phyloP scores from a whole-genome alignment of 768 basidiomycete species.

The Tylopilus vinaceipallidus region DNA sequence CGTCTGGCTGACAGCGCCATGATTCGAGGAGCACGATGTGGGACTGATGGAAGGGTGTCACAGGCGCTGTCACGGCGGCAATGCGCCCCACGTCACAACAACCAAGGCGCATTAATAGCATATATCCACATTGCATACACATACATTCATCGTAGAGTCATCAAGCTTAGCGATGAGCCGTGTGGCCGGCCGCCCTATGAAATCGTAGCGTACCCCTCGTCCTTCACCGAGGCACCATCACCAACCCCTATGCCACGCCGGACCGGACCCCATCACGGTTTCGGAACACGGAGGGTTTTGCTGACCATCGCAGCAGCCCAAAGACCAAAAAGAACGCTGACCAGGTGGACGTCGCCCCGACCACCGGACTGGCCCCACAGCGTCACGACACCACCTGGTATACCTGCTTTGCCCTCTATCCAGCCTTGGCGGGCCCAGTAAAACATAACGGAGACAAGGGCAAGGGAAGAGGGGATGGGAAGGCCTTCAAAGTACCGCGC shows the following conservation, averaged over 20 bases:
- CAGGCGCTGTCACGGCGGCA: background rate
- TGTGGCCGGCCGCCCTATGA: background rate
- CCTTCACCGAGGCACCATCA: background rate
- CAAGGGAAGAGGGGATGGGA: constrained; percentile 90
- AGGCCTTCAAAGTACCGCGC: constrained; percentile 96
- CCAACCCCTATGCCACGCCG: background rate
- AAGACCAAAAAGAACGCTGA: constrained; percentile 69
- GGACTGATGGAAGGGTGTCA: background rate
- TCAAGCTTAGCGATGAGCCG: constrained; percentile 8
- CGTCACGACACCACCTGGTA: constrained; percentile 72
- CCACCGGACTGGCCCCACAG: constrained; percentile 72
- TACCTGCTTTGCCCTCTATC: constrained; percentile 74
- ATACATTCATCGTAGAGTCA: constrained; percentile 17
- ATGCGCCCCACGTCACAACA: no score
- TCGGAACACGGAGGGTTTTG: constrained; percentile 90
- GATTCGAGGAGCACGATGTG: background rate
- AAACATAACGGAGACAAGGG: constrained; percentile 72
- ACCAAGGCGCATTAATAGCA: background rate
- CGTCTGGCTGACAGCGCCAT: constrained; percentile 5
- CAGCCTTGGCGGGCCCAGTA: constrained; percentile 84
- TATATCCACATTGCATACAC: constrained; percentile 7
- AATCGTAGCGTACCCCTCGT: constrained; percentile 6
- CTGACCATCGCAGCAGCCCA: constrained; percentile 99
- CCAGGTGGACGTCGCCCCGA: constrained; percentile 81
- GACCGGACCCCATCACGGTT: constrained; percentile 45